A percentile compares a stretch with the other conserved stretches of the same genome.
Evolutionary conservation across 768 basidiomycete species (phyloP).

Genomic region (Tulasnella sp.): DNA sequence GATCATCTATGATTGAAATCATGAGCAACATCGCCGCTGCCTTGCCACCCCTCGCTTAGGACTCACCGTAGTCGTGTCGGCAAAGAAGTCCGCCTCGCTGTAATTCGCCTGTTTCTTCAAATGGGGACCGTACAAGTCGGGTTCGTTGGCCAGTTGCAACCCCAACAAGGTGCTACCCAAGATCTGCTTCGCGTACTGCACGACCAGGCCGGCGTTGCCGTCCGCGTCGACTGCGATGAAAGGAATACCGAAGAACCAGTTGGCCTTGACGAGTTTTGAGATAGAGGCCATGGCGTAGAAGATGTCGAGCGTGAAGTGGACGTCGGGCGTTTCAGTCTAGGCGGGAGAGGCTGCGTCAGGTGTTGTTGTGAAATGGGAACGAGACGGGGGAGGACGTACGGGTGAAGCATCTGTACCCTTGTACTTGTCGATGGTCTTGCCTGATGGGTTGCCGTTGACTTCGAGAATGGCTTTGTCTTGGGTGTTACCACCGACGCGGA

Average conservation of each 20-base stretch:
- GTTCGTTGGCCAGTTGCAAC: slow-evolving; percentile 43
- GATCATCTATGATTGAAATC: slow-evolving; percentile 10
- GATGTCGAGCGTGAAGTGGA: slow-evolving; percentile 55
- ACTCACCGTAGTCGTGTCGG: background rate
- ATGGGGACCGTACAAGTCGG: slow-evolving; percentile 5
- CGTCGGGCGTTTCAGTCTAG: slow-evolving; percentile 56
- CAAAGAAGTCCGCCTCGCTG: background rate
- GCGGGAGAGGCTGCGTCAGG: background rate
- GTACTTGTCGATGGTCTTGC: slow-evolving; percentile 5
- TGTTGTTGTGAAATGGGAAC: background rate
- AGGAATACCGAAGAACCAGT: slow-evolving; percentile 48
- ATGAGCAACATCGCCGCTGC: too few relatives aligned
- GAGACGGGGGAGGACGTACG: background rate
- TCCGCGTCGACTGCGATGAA: slow-evolving; percentile 12
- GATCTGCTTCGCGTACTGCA: slow-evolving; percentile 43
- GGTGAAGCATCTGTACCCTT: background rate
- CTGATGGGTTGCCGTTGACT: background rate
- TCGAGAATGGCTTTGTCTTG: slow-evolving; percentile 33
- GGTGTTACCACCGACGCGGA: slow-evolving; percentile 47
- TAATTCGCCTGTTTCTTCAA: slow-evolving; percentile 4
- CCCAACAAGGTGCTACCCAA: slow-evolving; percentile 60
- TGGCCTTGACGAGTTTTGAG: slow-evolving; percentile 47
- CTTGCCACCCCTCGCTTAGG: too few relatives aligned
- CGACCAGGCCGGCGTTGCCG: slow-evolving; percentile 14
- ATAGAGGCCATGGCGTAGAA: slow-evolving; percentile 59